phyloP scores from a whole-genome alignment of 2,329 filamentous ascomycete species.

The Xylaria sp. region DNA sequence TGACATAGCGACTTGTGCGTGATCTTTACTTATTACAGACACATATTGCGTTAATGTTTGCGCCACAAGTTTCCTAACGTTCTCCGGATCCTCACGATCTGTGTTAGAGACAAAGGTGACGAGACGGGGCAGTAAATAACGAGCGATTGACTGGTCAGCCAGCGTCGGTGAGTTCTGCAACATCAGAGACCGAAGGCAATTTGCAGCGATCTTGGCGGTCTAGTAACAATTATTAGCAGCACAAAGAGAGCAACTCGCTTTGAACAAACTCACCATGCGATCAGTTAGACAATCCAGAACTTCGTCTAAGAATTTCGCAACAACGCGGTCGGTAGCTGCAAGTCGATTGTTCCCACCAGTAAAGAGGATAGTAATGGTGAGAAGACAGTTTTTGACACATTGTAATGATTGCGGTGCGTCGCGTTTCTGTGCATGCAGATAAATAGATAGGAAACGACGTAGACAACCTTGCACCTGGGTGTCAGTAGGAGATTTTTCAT shows the following conservation, averaged over 20 bases:
- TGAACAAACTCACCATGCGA: conserved; percentile 68
- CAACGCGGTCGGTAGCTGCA: conserved; percentile 77
- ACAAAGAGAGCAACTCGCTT: not conserved
- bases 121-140: conserved; percentile 79
- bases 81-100: conserved; percentile 81
- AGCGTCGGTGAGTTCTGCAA: conserved; percentile 70
- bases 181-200: conserved; percentile 87
- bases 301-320: conserved; percentile 81
- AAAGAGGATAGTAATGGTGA: conserved; percentile 89
- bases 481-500: conserved; percentile 62
- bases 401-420: conserved; percentile 80
- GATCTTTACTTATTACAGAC: conserved; percentile 54
- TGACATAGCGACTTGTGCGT: conserved; percentile 72
- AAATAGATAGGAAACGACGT: conserved; percentile 83
- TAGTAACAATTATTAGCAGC: conserved; percentile 49
- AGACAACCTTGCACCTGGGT: conserved; percentile 84
- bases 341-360: conserved; percentile 82
- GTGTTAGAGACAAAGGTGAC: conserved; percentile 78
- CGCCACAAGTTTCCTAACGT: conserved; percentile 75
- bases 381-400: conserved; percentile 91
- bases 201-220: conserved; percentile 89
- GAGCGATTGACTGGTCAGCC: conserved; percentile 78
- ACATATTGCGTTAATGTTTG: conserved; percentile 82
- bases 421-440: conserved; percentile 78
- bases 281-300: conserved; percentile 85